phyloP scores from a whole-genome alignment of 352 stramenopile species.

The Elongisporangium prolatum region DNA sequence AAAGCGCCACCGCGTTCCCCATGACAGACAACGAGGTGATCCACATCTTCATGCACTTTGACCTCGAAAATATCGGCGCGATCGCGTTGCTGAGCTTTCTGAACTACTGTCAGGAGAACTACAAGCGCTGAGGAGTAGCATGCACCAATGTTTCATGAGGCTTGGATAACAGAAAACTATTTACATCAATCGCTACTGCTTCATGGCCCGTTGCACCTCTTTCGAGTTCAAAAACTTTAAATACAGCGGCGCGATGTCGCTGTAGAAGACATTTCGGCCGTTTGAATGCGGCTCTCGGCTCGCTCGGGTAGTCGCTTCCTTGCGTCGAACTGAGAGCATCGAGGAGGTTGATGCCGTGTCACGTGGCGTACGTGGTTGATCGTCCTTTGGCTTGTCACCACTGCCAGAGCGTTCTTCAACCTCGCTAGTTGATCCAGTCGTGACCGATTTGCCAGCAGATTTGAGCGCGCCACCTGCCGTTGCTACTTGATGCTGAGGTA shows the following conservation, averaged over 20 bases:
- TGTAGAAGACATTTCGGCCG: conserved; percentile 57
- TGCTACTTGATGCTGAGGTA: background rate
- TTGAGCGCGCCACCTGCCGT: background rate
- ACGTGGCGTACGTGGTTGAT: background rate
- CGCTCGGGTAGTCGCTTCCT: background rate
- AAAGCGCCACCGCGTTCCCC: conserved; percentile 1
- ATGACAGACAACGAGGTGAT: conserved; percentile 53
- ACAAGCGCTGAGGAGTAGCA: background rate
- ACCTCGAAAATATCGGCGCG: conserved; percentile 54
- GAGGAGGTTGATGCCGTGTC: background rate
- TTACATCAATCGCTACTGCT: conserved; percentile 16
- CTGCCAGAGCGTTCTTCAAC: too few relatives aligned
- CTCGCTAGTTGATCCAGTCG: too few relatives aligned
- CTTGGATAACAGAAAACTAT: background rate
- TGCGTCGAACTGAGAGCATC: background rate
- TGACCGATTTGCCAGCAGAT: background rate
- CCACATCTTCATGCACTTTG: conserved; percentile 80
- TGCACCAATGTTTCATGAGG: too few relatives aligned
- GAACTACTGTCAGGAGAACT: conserved; percentile 22
- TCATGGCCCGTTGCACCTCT: conserved; percentile 51
- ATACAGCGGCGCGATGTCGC: conserved; percentile 69
- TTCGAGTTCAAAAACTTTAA: conserved; percentile 71
- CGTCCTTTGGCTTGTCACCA: background rate
- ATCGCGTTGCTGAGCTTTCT: conserved; percentile 36
- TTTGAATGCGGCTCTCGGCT: conserved; percentile 11